Evolutionary conservation across 306 rosid species (phyloP), one percentile per base, ranked within the genome.

Genomic region (Medicago lupulina): DNA sequence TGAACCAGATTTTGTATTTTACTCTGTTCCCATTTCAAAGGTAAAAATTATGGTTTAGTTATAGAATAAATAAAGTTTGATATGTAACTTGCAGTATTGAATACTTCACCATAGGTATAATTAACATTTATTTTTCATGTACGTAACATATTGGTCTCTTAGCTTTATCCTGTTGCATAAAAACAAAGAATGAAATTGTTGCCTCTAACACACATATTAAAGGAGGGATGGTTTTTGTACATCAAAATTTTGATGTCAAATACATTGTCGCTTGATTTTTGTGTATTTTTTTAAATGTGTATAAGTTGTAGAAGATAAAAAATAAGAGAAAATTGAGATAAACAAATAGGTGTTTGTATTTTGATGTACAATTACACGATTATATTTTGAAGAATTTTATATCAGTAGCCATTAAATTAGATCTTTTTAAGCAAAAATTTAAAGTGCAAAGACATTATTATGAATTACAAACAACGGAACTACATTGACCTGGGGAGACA

Each of bases 51-150:
- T 31, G 25, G 4, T 16, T 5, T 10, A 46, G 51, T 46, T 46
- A 46, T 46, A 46, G 51, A 46, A 39, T 23, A 23, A 13, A 17
- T 17, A 40, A 18, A 9, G 50, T 9, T 36, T 19, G 50, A 11
- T 39, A 39, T 0, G 49, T 63, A 36, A 63, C 78, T 3, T 64
- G 82, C 74, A 67, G 84, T 16, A 16, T 63, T 63, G 44, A 38
- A 38, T 63, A 63, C 46, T 38, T 38, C 47, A 63, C 69, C 25
- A 28, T 16, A 63, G 13, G 46, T 16, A 63, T 63, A 9, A n/a
- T 38, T 17, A n/a, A 2, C 39, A n/a, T 38, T 62, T 62, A 31
- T 28, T 62, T 16, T 46, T 46, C 51, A 13, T 13, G n/a, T 44
- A 44, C 50, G 12, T 46, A 46, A 13, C n/a, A 44, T 44, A 44